Evolutionary conservation across 2,329 filamentous ascomycete species (phyloP).

Genomic region (Onygenales sp.): DNA sequence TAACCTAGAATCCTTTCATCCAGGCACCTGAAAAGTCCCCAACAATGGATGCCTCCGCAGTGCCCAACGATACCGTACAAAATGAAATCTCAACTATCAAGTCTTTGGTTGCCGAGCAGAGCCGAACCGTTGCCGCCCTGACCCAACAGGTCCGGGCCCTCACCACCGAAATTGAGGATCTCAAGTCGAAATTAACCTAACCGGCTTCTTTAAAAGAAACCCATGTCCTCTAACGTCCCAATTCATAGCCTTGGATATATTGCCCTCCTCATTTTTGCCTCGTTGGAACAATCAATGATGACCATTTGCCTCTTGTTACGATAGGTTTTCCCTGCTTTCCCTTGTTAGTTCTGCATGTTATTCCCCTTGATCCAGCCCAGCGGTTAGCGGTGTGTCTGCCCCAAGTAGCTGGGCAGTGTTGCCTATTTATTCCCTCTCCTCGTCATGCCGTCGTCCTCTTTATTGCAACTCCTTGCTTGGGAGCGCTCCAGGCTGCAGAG

Average conservation of each 20-base stretch:
- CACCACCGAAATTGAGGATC: conserved; percentile 63
- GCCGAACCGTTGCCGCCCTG: conserved; percentile 66
- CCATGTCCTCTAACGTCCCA: not conserved
- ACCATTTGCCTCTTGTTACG: no score
- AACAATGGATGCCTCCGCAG: conserved; percentile 11
- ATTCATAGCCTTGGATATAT: not conserved
- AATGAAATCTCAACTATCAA: conserved; percentile 68
- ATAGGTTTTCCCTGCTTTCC: no score
- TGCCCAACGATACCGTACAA: conserved; percentile 46
- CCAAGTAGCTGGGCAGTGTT: no score
- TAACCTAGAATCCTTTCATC: not conserved
- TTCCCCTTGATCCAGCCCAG: no score
- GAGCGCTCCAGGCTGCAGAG: no score
- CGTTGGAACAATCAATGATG: no score
- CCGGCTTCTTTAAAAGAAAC: not conserved
- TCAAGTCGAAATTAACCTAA: conserved; percentile 55
- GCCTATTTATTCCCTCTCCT: no score
- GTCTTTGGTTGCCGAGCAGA: conserved; percentile 65
- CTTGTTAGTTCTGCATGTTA: no score
- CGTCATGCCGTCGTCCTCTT: no score
- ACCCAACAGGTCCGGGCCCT: conserved; percentile 63
- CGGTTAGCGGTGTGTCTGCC: no score
- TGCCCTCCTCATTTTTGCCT: not conserved
- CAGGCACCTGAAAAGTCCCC: not conserved
- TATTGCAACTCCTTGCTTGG: no score